phyloP scores from a whole-genome alignment of 179 eudicot genomes.

The Actinidia arguta region DNA sequence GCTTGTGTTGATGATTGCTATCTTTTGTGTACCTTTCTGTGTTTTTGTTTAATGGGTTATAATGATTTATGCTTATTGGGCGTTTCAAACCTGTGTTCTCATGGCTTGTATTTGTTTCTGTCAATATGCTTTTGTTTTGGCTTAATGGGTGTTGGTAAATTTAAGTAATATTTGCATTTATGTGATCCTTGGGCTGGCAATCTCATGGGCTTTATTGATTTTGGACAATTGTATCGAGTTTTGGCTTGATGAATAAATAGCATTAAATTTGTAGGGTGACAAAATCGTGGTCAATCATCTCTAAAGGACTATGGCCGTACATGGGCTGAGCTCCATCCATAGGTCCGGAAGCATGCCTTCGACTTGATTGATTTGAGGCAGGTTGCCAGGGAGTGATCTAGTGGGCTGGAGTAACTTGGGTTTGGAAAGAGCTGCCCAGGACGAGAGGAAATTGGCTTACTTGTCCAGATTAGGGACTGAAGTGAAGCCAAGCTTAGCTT shows the following conservation, averaged over 20 bases:
- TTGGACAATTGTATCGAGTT: not conserved
- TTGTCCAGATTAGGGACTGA: too few species aligned
- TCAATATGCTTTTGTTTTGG: not conserved
- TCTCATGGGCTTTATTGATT: not conserved
- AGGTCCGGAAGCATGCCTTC: too few species aligned
- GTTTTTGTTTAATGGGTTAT: not conserved
- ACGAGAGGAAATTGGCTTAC: too few species aligned
- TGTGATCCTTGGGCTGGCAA: not conserved
- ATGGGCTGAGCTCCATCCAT: too few species aligned
- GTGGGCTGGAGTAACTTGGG: too few species aligned
- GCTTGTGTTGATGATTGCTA: slow-evolving; percentile 19
- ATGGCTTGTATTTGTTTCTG: not conserved
- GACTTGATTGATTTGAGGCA: too few species aligned
- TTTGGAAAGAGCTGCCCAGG: too few species aligned
- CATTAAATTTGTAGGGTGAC: too few species aligned
- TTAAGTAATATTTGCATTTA: not conserved
- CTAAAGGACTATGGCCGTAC: too few species aligned
- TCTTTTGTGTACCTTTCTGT: not conserved
- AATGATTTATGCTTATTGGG: not conserved
- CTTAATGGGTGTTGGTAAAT: not conserved
- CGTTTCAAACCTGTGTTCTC: not conserved
- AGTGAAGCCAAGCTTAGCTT: too few species aligned
- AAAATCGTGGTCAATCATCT: too few species aligned
- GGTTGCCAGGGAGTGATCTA: too few species aligned
- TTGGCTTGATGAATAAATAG: slow-evolving; percentile 3